Evolutionary conservation across 371 early-diverging fungal genomes (phyloP), one percentile per base, ranked within the genome.

Genomic region (Rhizopus delemar): DNA sequence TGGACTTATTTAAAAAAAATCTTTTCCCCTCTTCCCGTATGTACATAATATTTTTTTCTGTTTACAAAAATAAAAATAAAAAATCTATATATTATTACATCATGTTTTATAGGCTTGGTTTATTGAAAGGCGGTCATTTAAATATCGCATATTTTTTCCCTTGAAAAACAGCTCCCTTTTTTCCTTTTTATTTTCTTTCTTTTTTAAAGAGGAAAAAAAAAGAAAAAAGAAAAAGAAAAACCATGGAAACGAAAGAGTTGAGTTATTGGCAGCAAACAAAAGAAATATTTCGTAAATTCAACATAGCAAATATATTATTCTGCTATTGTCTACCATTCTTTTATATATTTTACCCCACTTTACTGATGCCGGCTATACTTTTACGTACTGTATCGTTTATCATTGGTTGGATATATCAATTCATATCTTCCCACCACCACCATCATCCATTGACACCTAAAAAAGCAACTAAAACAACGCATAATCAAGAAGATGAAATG

Each of bases 301-400:
- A 78, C 49, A 63, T 80, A 28, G 57, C 69, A 57, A 80, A 80
- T 54, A 51, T 80, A 8, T 51, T 80, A n/a, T 74, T 80, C 36
- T 75, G 73, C 46, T 80, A 80, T 53, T 75, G 77, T 64, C 46
- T 80, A 12, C 80, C 80, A 4, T 70, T 80, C 29, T 74, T 73
- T 46, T 80, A 77, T 55, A 62, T 80, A 15, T 77, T 80, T 51
- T 80, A 71, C 43, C 80, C 80, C 33, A 65, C 80, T 5, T 41
- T 72, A 16, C 49, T 80, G 7, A 69, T 80, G 73, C 80, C 80
- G 4, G 77, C 77, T 59, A 80, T 80, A 36, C 75, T 77, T 51
- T 57, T 80, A 39, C 70, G 77, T 0, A 66, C 71, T 5, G 55
- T 78, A 9, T 74, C 76, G 0, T 72, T 74, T 59, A 46, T 78